Evolutionary conservation across 345 rosid genomes (phyloP).

Genomic region (Boechera divaricarpa): DNA sequence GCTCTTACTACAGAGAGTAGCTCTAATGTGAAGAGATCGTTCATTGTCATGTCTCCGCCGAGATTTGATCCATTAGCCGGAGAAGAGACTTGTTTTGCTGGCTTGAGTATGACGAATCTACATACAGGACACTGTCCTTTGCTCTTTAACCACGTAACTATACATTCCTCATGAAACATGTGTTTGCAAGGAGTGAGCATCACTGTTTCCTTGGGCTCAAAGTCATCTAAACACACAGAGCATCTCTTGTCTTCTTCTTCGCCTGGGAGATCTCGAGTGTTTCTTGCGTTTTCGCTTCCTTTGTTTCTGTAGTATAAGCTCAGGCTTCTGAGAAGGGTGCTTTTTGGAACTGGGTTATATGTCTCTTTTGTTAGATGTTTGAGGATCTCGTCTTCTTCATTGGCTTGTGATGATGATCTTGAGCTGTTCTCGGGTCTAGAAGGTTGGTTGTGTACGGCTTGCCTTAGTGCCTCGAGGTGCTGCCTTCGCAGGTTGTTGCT

Average conservation of each 20-base stretch:
- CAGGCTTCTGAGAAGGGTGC: slow-evolving; percentile 49
- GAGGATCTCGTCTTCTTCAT: slow-evolving; percentile 48
- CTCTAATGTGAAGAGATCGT: slow-evolving; percentile 45
- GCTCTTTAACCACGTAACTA: slow-evolving; percentile 74
- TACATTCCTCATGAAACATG: slow-evolving; percentile 87
- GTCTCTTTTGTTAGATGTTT: slow-evolving; percentile 61
- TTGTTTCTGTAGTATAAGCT: slow-evolving; percentile 62
- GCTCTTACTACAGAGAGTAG: slow-evolving; percentile 53
- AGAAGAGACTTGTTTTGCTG: slow-evolving; percentile 12
- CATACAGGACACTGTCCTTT: slow-evolving; percentile 80
- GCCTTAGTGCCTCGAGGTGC: slow-evolving; percentile 41
- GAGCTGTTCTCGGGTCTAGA: slow-evolving; percentile 26
- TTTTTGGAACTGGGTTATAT: slow-evolving; percentile 63
- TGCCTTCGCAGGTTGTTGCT: slow-evolving; percentile 36
- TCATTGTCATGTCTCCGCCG: slow-evolving; percentile 10
- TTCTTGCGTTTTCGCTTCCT: slow-evolving; percentile 3
- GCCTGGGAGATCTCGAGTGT: slow-evolving; percentile 6
- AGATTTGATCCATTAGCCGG: neutral
- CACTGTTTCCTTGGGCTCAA: slow-evolving; percentile 65
- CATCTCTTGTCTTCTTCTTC: slow-evolving; percentile 70
- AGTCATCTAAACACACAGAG: slow-evolving; percentile 82
- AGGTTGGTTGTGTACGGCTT: slow-evolving; percentile 34
- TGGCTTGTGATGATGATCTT: slow-evolving; percentile 36
- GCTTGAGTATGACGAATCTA: slow-evolving; percentile 55
- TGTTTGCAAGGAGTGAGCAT: slow-evolving; percentile 82